Evolutionary conservation across 352 stramenopile species (phyloP), one percentile per base, ranked within the genome.

Genomic region (Lagenidium giganteum): DNA sequence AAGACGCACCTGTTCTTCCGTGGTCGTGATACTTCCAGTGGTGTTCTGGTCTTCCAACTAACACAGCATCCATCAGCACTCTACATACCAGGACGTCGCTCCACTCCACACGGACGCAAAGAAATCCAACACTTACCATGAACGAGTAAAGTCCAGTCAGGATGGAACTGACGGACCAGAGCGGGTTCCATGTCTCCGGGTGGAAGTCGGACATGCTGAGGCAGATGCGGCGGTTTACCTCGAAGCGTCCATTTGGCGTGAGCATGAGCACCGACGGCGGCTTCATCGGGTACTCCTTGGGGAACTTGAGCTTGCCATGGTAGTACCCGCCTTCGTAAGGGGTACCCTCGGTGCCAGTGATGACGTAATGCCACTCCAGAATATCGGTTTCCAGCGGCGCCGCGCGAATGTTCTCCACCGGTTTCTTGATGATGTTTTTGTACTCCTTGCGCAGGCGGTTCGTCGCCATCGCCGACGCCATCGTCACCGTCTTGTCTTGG

Each of bases 181-280:
- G 89, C 23, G 94, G 94, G 68, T 98, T 98, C 94, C 94, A 98
- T 4, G 79, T 94, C 66, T 97, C 90, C 5, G 89, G 89, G 55
- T 98, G 92, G 55, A 95, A 97, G 66, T 98, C 93, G 35, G 81
- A 96, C 91, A 98, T 98, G 44, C 68, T 93, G 14, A 98, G 54
- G 60, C 94, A 98, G 35, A 98, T 77, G 23, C 89, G 70, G 28
- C 83, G 70, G 51, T 97, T 96, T 8, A 89, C 71, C 52, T 96
- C 81, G 59, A 98, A 98, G 29, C 94, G 83, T 16, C 94, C 94
- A 42, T 91, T 96, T 18, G 87, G 88, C 25, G 94, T 98, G 40
- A 95, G 59, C 92, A 98, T 98, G 30, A 96, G 81, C 21, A 98
- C 86, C 12, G 77, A 76, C 11, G 94, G 94, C 25, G 93, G 93